A percentile compares a stretch with the other conserved stretches of the same genome.
These are phyloP conservation scores for Dactylellina sp. DNA, from an alignment of 2,329 filamentous ascomycete species.

Conservation along the genomic window DNA sequence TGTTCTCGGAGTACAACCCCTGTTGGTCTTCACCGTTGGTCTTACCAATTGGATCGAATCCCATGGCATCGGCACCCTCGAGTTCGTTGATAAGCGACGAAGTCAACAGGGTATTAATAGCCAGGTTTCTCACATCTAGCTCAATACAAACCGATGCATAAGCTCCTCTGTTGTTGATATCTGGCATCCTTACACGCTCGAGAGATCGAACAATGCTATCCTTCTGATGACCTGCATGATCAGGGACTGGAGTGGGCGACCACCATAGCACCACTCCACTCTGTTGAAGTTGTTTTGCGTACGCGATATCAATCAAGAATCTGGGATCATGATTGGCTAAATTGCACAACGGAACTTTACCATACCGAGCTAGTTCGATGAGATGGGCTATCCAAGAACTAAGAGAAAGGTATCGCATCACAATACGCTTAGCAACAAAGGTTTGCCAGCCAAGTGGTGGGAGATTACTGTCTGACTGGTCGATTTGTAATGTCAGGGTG, in stretches of 20 bases:
- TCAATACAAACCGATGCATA: slow-evolving; percentile 98
- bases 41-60: slow-evolving; percentile 66
- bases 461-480: slow-evolving; percentile 84
- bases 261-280: slow-evolving; percentile 98
- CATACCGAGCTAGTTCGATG: slow-evolving; percentile 87
- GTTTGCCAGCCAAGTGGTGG: slow-evolving; percentile 94
- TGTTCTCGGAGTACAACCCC: slow-evolving; percentile 48
- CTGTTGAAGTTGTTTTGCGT: slow-evolving; percentile 86
- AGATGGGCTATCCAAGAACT: slow-evolving; percentile 92
- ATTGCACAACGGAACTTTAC: slow-evolving; percentile 94
- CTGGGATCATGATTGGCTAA: slow-evolving; percentile 92
- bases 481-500: slow-evolving; percentile 81
- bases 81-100: slow-evolving; percentile 97
- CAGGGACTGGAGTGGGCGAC: slow-evolving; percentile 85
- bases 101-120: slow-evolving; percentile 97
- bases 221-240: slow-evolving; percentile 94
- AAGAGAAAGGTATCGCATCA: slow-evolving; percentile 91
- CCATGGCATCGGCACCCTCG: slow-evolving; percentile 81
- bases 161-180: slow-evolving; percentile 90
- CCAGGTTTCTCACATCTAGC: slow-evolving; percentile 89
- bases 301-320: slow-evolving; percentile 95
- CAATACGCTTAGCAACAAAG: slow-evolving; percentile 84
- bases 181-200: slow-evolving; percentile 90
- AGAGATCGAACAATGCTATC: slow-evolving; percentile 87
- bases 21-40: slow-evolving; percentile 55